phyloP scores from a whole-genome alignment of 495 filamentous ascomycete species.

The Neurospora cerealis region DNA sequence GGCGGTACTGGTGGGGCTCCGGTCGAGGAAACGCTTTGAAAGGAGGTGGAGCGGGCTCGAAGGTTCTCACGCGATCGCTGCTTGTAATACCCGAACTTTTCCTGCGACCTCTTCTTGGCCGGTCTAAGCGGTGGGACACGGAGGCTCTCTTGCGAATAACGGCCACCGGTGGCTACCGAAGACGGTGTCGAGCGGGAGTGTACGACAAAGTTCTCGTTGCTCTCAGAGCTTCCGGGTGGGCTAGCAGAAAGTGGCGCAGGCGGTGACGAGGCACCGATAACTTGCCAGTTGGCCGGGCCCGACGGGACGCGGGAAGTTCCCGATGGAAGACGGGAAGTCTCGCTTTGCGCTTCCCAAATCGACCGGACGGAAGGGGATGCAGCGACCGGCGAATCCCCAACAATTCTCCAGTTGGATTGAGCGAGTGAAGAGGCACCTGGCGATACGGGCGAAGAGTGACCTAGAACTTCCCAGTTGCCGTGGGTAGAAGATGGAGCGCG shows the following conservation, averaged over 20 bases:
- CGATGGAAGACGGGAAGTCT: not conserved
- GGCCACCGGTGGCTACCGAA: constrained; percentile 20
- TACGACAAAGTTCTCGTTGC: constrained; percentile 35
- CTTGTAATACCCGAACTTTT: constrained; percentile 37
- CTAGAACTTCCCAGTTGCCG: constrained; percentile 32
- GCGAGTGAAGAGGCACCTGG: constrained; percentile 2
- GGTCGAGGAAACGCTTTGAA: constrained; percentile 36
- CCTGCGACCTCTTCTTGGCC: constrained; percentile 33
- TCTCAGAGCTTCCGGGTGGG: constrained; percentile 17
- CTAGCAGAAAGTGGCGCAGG: constrained; percentile 11
- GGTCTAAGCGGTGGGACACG: constrained; percentile 39
- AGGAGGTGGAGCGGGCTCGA: constrained; percentile 35
- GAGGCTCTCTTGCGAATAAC: constrained; percentile 46
- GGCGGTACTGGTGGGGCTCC: constrained; percentile 24
- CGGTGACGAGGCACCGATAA: not conserved
- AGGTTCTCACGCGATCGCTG: constrained; percentile 38
- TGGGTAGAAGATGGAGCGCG: constrained; percentile 24
- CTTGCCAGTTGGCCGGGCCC: not conserved
- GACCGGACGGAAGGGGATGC: not conserved
- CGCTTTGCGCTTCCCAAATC: not conserved
- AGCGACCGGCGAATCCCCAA: not conserved
- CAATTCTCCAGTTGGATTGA: not conserved
- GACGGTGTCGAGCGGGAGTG: constrained; percentile 32
- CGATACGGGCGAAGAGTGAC: constrained; percentile 1
- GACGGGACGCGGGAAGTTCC: not conserved